A percentile compares a stretch with the other conserved stretches of the same genome.
These are phyloP conservation scores for Canavalia gladiata DNA, from an alignment of 306 rosid genomes.

Conservation along the genomic window DNA sequence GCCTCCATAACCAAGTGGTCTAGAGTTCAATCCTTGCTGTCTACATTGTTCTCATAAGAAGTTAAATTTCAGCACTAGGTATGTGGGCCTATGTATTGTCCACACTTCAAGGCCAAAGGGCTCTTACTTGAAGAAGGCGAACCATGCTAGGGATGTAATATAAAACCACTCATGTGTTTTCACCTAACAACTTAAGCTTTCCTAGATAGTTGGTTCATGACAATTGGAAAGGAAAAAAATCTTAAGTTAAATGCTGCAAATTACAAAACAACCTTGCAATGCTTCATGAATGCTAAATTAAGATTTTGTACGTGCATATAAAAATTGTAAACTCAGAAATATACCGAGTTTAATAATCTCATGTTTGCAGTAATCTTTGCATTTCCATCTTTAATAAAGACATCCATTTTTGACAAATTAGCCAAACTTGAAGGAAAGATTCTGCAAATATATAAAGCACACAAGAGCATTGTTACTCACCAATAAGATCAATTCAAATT, in stretches of 20 bases:
- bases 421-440: constrained; percentile 86
- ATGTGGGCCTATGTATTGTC: not conserved
- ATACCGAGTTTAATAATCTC: constrained; percentile 81
- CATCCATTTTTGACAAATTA: constrained; percentile 85
- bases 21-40: not conserved
- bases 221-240: constrained; percentile 1
- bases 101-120: not conserved
- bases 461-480: constrained; percentile 28
- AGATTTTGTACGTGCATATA: constrained; percentile 27
- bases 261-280: constrained; percentile 22
- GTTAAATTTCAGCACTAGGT: not conserved
- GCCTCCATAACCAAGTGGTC: not conserved
- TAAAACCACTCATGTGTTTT: constrained; percentile 1
- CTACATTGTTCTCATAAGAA: not conserved
- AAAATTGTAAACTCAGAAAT: constrained; percentile 7
- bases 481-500: constrained; percentile 32
- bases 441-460: constrained; percentile 60
- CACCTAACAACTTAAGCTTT: constrained; percentile 1
- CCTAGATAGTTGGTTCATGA: not conserved
- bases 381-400: constrained; percentile 79
- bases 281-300: constrained; percentile 30
- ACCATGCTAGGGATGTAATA: not conserved
- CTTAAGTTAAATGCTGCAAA: constrained; percentile 6
- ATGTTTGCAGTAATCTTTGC: constrained; percentile 81
- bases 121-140: not conserved